These are phyloP conservation scores for Cercophora newfieldiana DNA, from an alignment of 495 filamentous ascomycete species.

Conservation along the genomic window DNA sequence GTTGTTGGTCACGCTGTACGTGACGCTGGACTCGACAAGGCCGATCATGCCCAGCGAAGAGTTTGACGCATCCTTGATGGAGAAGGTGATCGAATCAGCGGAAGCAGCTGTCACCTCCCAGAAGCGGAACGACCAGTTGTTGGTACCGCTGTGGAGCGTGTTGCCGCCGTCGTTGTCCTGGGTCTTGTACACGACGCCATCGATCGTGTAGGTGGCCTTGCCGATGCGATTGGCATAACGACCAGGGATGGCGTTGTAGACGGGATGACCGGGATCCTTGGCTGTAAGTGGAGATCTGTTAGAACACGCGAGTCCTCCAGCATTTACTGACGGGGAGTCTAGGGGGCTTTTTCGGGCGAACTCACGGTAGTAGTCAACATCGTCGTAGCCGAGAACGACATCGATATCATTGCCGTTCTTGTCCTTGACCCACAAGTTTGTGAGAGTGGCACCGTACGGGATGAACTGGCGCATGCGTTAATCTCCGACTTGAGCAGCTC, in stretches of 20 bases:
- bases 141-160: conserved; percentile 60
- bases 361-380: conserved; percentile 50
- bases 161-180: conserved; percentile 57
- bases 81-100: conserved; percentile 75
- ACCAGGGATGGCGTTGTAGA: conserved; percentile 54
- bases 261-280: conserved; percentile 49
- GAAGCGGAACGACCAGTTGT: conserved; percentile 59
- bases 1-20: conserved; percentile 58
- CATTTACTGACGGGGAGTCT: background rate
- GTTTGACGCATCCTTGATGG: conserved; percentile 62
- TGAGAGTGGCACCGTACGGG: conserved; percentile 55
- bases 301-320: background rate
- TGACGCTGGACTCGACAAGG: conserved; percentile 68
- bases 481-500: background rate
- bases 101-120: conserved; percentile 57
- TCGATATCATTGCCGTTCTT: conserved; percentile 56
- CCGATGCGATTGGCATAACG: conserved; percentile 60
- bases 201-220: conserved; percentile 53
- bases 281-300: conserved; percentile 29
- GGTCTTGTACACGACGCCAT: conserved; percentile 49
- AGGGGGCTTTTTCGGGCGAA: background rate
- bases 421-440: conserved; percentile 59
- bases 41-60: conserved; percentile 74
- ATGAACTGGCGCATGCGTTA: conserved; percentile 44
- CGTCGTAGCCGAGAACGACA: conserved; percentile 55